Conservation (phyloP, 768 basidiomycete species). For the Cytidiella melzeri region DNA sequence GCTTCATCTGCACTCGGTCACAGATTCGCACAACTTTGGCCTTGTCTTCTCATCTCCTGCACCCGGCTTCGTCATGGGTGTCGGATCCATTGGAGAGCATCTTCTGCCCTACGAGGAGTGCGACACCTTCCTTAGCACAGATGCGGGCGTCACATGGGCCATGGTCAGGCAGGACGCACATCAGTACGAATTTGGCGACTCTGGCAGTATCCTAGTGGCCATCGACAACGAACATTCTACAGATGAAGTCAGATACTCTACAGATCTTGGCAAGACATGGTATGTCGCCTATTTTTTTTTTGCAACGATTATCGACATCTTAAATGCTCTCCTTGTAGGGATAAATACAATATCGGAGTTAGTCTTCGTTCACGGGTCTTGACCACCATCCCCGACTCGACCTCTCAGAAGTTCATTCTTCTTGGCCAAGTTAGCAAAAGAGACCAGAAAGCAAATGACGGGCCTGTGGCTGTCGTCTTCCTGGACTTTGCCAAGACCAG, state of each 20-base stretch:
- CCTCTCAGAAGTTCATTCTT: slow-evolving; percentile 92
- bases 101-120: slow-evolving; percentile 75
- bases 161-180: slow-evolving; percentile 73
- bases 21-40: slow-evolving; percentile 87
- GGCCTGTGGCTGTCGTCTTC: slow-evolving; percentile 65
- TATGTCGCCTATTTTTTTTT: slow-evolving; percentile 35
- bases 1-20: slow-evolving; percentile 90
- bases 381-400: slow-evolving; percentile 91
- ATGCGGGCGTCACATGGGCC: slow-evolving; percentile 83
- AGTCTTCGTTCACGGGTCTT: slow-evolving; percentile 68
- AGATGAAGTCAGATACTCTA: slow-evolving; percentile 67
- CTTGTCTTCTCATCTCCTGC: slow-evolving; percentile 93
- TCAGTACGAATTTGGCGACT: slow-evolving; percentile 96
- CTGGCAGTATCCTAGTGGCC: slow-evolving; percentile 71
- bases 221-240: slow-evolving; percentile 82
- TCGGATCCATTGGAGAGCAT: slow-evolving; percentile 74
- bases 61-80: slow-evolving; percentile 95
- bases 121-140: slow-evolving; percentile 89
- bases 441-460: slow-evolving; percentile 45
- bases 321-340: slow-evolving; percentile 39
- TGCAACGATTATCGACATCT: not conserved
- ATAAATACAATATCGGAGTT: slow-evolving; percentile 60
- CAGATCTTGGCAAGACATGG: slow-evolving; percentile 82
- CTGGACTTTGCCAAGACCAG: slow-evolving; percentile 78
- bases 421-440: slow-evolving; percentile 68